A percentile compares a stretch with the other conserved stretches of the same genome.
phyloP scores from a whole-genome alignment of 2,329 filamentous ascomycete genomes.

The Microcyclospora pomicola region DNA sequence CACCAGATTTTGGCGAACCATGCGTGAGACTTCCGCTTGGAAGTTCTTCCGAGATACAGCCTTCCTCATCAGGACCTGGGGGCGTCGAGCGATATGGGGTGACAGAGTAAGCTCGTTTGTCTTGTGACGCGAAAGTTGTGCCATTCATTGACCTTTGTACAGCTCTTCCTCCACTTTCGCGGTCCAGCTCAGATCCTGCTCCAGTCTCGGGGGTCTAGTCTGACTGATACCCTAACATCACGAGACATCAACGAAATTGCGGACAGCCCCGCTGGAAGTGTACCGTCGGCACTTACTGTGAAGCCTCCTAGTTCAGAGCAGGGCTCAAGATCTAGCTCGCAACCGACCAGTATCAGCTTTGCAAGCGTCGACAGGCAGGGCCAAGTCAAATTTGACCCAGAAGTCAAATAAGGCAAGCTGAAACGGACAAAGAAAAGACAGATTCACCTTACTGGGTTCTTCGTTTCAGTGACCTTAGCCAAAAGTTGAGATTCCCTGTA shows the following conservation, averaged over 20 bases:
- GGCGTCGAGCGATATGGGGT: constrained; percentile 77
- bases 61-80: constrained; percentile 60
- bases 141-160: constrained; percentile 3
- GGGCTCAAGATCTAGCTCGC: constrained; percentile 5
- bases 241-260: constrained; percentile 85
- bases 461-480: not conserved
- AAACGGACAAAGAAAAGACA: too few species aligned
- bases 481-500: not conserved
- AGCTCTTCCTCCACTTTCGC: constrained; percentile 76
- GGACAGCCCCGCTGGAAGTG: constrained; percentile 59
- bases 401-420: not conserved
- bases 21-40: constrained; percentile 61
- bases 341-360: constrained; percentile 20
- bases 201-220: constrained; percentile 68
- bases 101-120: constrained; percentile 46
- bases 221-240: constrained; percentile 63
- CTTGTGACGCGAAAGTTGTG: not conserved
- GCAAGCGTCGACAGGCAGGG: constrained; percentile 20
- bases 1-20: constrained; percentile 56
- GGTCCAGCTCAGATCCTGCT: constrained; percentile 77
- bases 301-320: constrained; percentile 13
- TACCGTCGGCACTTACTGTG: constrained; percentile 42
- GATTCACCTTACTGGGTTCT: too few species aligned
- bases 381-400: constrained; percentile 20
- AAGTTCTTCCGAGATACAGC: constrained; percentile 50